A percentile compares a stretch with the other conserved stretches of the same genome.
phyloP scores from a whole-genome alignment of 805 yeast genomes.

The Grigorovia humatica region DNA sequence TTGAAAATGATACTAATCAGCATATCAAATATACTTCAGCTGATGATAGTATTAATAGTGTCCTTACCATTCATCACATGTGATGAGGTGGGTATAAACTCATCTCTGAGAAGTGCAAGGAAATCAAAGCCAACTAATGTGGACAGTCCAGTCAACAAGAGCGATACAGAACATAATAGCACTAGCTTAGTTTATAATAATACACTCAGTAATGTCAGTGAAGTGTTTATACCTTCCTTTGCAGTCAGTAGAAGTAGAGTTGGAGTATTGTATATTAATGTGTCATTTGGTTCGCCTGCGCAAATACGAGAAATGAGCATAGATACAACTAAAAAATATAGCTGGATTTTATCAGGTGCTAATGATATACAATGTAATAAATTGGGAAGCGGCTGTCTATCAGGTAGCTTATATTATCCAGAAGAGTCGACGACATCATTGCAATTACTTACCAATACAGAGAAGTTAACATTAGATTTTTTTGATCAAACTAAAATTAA shows the following conservation, averaged over 20 bases:
- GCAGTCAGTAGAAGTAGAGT: slow-evolving; percentile 16
- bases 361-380: slow-evolving; percentile 6
- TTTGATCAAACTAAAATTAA: slow-evolving; percentile 17
- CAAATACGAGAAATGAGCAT: slow-evolving; percentile 26
- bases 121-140: neutral
- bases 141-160: too few relatives aligned
- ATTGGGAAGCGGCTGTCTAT: slow-evolving; percentile 6
- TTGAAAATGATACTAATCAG: neutral
- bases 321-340: slow-evolving; percentile 32
- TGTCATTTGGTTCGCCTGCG: slow-evolving; percentile 25
- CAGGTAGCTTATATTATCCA: slow-evolving; percentile 8
- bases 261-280: slow-evolving; percentile 26
- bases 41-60: neutral
- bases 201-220: neutral
- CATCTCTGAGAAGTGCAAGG: neutral
- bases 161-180: too few relatives aligned
- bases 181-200: neutral
- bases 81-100: neutral
- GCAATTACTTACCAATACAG: slow-evolving; percentile 2
- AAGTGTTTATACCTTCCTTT: slow-evolving; percentile 10
- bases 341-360: slow-evolving; percentile 26
- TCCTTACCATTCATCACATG: neutral
- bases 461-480: slow-evolving; percentile 12
- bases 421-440: slow-evolving; percentile 14
- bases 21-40: neutral